Percentiles rank a stretch among this genome's conserved stretches.
phyloP scores from a whole-genome alignment of 805 yeast genomes.

The Blastobotrys muscicola region DNA sequence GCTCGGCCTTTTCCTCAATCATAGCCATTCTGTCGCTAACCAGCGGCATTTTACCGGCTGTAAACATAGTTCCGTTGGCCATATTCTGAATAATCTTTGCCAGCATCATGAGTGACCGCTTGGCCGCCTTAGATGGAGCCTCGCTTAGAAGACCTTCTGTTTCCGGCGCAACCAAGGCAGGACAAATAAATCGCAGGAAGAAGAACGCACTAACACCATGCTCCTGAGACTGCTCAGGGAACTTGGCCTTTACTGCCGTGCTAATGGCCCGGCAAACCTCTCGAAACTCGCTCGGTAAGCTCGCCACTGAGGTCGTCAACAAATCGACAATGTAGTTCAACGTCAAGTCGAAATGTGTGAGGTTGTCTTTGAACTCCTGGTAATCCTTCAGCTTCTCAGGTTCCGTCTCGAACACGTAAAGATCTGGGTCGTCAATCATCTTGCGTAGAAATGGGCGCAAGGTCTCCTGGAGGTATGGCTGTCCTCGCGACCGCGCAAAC shows the following conservation, averaged over 20 bases:
- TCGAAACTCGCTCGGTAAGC: conserved; percentile 53
- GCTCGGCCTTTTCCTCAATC: conserved; percentile 4
- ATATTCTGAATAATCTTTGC: conserved; percentile 25
- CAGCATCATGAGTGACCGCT: conserved; percentile 18
- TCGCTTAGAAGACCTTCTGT: conserved; percentile 25
- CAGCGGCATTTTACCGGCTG: conserved; percentile 1
- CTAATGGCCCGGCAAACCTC: conserved; percentile 55
- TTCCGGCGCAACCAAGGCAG: conserved; percentile 78
- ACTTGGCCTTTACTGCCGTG: conserved; percentile 43
- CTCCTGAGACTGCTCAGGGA: conserved; percentile 52
- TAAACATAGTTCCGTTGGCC: conserved; percentile 14
- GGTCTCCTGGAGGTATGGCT: conserved; percentile 43
- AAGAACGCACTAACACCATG: conserved; percentile 77
- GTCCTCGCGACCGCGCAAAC: conserved; percentile 60
- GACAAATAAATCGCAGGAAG: conserved; percentile 65
- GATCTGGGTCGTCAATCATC: conserved; percentile 37
- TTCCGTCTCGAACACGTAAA: conserved; percentile 45
- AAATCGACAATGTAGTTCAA: conserved; percentile 46
- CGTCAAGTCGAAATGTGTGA: conserved; percentile 45
- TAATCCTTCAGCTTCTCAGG: conserved; percentile 37
- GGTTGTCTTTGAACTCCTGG: conserved; percentile 30
- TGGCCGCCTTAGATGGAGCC: conserved; percentile 13
- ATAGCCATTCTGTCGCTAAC: conserved; percentile 1
- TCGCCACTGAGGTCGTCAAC: conserved; percentile 40
- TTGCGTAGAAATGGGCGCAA: conserved; percentile 50